Evolutionary conservation across 2,329 filamentous ascomycete species (phyloP).

Genomic region (Xylariaceae sp.): DNA sequence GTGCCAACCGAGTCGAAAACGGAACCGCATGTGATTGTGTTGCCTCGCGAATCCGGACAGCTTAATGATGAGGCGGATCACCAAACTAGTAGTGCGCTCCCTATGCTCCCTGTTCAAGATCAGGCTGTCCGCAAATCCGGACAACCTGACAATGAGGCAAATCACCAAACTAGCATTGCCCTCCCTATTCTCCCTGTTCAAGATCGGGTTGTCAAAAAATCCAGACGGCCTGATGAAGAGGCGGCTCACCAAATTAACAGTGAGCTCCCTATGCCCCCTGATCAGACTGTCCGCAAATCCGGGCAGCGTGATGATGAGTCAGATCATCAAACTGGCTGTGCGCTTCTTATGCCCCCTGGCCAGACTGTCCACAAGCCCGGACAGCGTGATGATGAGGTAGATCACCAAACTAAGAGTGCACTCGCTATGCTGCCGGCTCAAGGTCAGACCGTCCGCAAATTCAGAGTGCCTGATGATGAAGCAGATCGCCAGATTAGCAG

Average conservation of each 20-base stretch:
- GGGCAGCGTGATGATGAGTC: constrained; percentile 7
- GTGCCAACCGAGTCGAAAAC: neutral
- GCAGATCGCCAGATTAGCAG: constrained; percentile 10
- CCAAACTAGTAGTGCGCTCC: constrained; percentile 14
- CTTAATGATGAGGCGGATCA: constrained; percentile 5
- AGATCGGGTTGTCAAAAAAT: neutral
- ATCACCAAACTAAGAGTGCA: too few species aligned
- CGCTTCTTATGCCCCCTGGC: too few species aligned
- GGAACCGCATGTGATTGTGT: neutral
- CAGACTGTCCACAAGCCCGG: too few species aligned
- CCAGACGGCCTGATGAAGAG: constrained; percentile 5
- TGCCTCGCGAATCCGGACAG: constrained; percentile 1
- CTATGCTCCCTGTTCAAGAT: constrained; percentile 14
- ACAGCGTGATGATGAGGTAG: too few species aligned
- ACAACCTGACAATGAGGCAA: constrained; percentile 6
- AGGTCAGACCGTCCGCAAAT: too few species aligned
- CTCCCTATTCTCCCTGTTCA: constrained; percentile 18
- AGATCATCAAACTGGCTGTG: constrained; percentile 10
- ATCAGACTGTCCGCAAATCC: neutral
- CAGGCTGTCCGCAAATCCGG: neutral
- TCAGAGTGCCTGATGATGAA: constrained; percentile 7
- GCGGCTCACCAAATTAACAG: constrained; percentile 9
- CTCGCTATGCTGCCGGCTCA: too few species aligned
- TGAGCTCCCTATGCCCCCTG: constrained; percentile 20
- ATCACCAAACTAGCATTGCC: constrained; percentile 11